Base-by-base conservation (phyloP, 441 rosid genomes). In the Gossypium davidsonii region DNA sequence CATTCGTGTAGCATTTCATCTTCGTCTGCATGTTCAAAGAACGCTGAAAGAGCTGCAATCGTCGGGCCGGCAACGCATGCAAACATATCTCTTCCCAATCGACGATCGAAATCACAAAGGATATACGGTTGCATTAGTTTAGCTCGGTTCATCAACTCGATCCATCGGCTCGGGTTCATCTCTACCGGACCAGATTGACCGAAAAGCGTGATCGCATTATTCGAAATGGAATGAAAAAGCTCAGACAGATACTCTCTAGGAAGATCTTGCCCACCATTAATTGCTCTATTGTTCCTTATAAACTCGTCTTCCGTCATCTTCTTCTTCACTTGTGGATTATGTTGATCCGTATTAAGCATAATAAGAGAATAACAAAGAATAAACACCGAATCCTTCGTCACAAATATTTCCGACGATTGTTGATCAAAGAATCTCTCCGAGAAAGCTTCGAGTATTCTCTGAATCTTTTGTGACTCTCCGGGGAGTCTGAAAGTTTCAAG, bases 291-390 rank as follows among this genome's bases (percentile, higher is more conserved):
- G 79, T 94, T 94, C 68, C 90, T 84, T 25, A 94, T 90, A 74
- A 94, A 94, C 66, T 94, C 98, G 37, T 94, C 98, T 76, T 94
- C 98, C 1, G 97, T 90, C 97, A 94, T 94, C 81, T 89, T 94
- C 75, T 88, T 94, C 87, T 87, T 92, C 3, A 92, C 94, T 67
- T 94, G 97, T 10, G 92, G 94, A 63, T 94, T 94, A 77, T 94
- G 97, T 18, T 89, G 97, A 76, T 94, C 97, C 0, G 98, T 94
- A 51, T 94, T 94, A 62, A 94, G 95, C 98, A 94, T 94, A 23
- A 94, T 90, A 66, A 94, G 88, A 0, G 98, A 94, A 78, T 94
- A 94, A 17, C 95, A 92, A 3, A 94, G 73, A 2, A 94, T 85
- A 23, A 82, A 85, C 58, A 89, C 94, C 0, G 94, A 83, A 51